phyloP scores from a whole-genome alignment of 176 grass and related monocot species.

The Juncus effusus region DNA sequence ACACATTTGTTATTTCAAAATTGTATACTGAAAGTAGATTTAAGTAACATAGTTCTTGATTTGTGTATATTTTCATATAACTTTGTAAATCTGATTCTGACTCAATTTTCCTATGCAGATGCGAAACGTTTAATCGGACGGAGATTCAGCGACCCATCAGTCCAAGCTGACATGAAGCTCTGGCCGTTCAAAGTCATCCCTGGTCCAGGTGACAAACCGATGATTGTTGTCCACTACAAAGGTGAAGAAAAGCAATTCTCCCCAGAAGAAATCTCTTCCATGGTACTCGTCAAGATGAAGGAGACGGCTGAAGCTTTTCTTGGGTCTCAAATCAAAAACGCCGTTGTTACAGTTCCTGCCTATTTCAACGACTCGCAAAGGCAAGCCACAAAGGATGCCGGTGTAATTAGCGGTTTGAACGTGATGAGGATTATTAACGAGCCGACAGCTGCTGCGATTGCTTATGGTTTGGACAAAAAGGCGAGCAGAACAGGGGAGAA shows the following conservation, averaged over 20 bases:
- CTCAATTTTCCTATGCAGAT: background rate
- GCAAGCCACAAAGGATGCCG: conserved; percentile 20
- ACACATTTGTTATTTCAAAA: too few relatives aligned
- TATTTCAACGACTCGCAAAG: conserved; percentile 26
- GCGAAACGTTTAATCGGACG: conserved; percentile 16
- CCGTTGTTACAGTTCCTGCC: conserved; percentile 14
- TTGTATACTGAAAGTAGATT: background rate
- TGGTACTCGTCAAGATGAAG: conserved; percentile 21
- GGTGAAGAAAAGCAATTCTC: conserved; percentile 16
- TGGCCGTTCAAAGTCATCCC: conserved; percentile 26
- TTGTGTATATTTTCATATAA: background rate
- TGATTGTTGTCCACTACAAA: conserved; percentile 14
- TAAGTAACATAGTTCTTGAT: background rate
- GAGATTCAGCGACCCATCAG: conserved; percentile 13
- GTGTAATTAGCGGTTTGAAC: conserved; percentile 24
- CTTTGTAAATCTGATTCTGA: background rate
- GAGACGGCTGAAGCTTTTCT: conserved; percentile 21
- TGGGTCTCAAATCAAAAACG: conserved; percentile 8
- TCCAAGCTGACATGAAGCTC: conserved; percentile 18
- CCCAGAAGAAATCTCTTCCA: conserved; percentile 23
- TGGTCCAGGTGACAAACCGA: conserved; percentile 20
- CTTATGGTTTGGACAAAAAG: conserved; percentile 22
- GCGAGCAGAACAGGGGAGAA: conserved; percentile 16
- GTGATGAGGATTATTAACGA: conserved; percentile 25
- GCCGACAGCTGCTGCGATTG: conserved; percentile 20